phyloP scores from a whole-genome alignment of 306 rosid genomes.

The Arachis stenosperma region DNA sequence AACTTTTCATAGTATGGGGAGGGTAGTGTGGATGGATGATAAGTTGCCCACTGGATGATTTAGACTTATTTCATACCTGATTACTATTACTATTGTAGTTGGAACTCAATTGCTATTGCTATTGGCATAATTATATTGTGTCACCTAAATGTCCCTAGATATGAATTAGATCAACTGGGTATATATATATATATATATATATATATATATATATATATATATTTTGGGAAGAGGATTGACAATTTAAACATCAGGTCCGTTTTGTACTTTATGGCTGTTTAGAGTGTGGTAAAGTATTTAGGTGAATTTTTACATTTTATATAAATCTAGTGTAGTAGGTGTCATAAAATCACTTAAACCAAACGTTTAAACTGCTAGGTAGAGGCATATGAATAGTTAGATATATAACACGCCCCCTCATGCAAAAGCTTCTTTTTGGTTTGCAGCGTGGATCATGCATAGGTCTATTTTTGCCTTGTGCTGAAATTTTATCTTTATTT shows the following conservation, averaged over 20 bases:
- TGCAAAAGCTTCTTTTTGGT: too few relatives aligned
- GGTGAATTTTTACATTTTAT: neutral
- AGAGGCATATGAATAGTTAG: too few relatives aligned
- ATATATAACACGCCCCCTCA: too few relatives aligned
- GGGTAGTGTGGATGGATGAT: neutral
- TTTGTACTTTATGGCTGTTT: neutral
- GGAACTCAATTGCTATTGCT: constrained; percentile 3
- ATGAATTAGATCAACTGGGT: constrained; percentile 10
- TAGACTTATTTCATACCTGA: constrained; percentile 6
- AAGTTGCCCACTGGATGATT: constrained; percentile 5
- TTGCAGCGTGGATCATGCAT: too few relatives aligned
- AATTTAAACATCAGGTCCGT: neutral
- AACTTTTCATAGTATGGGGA: neutral
- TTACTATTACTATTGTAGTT: constrained; percentile 20
- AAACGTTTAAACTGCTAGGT: too few relatives aligned
- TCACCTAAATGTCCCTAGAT: neutral
- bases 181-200: neutral
- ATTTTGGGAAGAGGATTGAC: neutral
- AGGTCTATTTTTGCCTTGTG: too few relatives aligned
- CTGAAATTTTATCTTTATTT: too few relatives aligned
- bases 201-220: too few relatives aligned
- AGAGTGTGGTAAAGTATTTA: neutral
- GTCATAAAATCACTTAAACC: too few relatives aligned
- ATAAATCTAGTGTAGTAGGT: neutral
- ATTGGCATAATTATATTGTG: constrained; percentile 1